Percentiles rank a stretch among this genome's conserved stretches.
phyloP scores from a whole-genome alignment of 2,329 filamentous ascomycete genomes.

The Fusarium irregulare region DNA sequence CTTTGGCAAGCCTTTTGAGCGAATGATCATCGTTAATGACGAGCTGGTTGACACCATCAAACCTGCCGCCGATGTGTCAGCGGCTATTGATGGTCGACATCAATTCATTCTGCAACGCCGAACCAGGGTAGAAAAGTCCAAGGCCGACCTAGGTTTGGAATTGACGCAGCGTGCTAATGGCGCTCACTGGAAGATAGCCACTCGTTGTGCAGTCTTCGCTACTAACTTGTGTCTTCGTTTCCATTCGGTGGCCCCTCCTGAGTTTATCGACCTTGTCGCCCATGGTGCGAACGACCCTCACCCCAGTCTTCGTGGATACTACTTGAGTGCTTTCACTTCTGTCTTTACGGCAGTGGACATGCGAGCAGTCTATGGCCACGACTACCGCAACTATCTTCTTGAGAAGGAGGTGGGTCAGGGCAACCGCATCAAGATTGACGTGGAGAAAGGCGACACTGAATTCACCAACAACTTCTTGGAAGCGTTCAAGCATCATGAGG shows the following conservation, averaged over 20 bases:
- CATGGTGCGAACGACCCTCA: constrained; percentile 90
- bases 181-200: constrained; percentile 97
- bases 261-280: constrained; percentile 85
- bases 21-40: constrained; percentile 84
- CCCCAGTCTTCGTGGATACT: constrained; percentile 83
- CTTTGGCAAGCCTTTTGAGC: constrained; percentile 88
- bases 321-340: constrained; percentile 79
- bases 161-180: constrained; percentile 80
- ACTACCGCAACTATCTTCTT: constrained; percentile 86
- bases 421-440: constrained; percentile 79
- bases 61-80: constrained; percentile 72
- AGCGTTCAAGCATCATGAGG: constrained; percentile 75
- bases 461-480: constrained; percentile 85
- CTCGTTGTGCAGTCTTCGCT: constrained; percentile 88
- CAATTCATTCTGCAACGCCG: constrained; percentile 81
- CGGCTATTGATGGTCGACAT: constrained; percentile 69
- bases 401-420: constrained; percentile 78
- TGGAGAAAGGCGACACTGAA: constrained; percentile 77
- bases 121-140: constrained; percentile 82
- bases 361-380: constrained; percentile 85
- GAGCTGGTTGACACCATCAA: constrained; percentile 77
- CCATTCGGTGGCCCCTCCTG: constrained; percentile 82
- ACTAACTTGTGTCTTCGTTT: constrained; percentile 93
- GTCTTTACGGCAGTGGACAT: constrained; percentile 89
- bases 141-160: constrained; percentile 82